Base-by-base conservation (phyloP, 768 basidiomycete genomes). In the Mycena olivaceomarginata region DNA sequence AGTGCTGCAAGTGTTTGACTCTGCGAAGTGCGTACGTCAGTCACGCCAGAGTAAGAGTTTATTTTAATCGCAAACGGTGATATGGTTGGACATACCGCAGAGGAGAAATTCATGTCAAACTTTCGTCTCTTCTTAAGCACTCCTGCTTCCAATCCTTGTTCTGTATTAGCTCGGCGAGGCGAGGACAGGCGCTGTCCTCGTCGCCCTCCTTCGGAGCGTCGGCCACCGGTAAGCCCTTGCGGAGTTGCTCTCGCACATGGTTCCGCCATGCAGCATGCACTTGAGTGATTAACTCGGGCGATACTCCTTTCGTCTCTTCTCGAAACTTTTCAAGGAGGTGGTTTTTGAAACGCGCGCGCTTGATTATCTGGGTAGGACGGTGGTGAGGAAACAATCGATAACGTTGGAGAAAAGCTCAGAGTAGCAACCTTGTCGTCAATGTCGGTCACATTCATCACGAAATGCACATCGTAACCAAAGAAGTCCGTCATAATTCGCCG, bases 381-480 rank as follows among this genome's bases (percentile, higher is more conserved):
- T 2, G 67, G 64, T 65, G 59, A 69, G 69, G 25, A 7, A 67
- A 72, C 10, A 72, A 18, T 25, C 6, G 22, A 70, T 39, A n/a
- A 75, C 31, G 70, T 70, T 40, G 20, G 3, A 31, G 31, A 51
- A 56, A 72, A 40, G 45, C 43, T 25, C 15, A 87, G 84, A 39
- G 10, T 13, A 43, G 75, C 88, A 69, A 96, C 98, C 93, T 99
- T 99, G 91, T 99, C 98, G 82, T 99, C 98, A 77, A 99, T 98
- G 85, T 99, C 98, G 6, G 98, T 99, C 80, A 99, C 93, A 85
- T 99, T 99, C 97, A 98, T 98, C 60, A 99, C 98, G 83, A 99
- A 98, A 84, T 99, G 97, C 72, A 99, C 95, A 83, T 99, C 96
- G 82, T 98, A 99, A 37, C 96, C 95, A 86, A 99, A 99, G 86